Evolutionary conservation across 805 yeast species (phyloP), one percentile per base, ranked within the genome.

Genomic region (Citeromyces matritensis): DNA sequence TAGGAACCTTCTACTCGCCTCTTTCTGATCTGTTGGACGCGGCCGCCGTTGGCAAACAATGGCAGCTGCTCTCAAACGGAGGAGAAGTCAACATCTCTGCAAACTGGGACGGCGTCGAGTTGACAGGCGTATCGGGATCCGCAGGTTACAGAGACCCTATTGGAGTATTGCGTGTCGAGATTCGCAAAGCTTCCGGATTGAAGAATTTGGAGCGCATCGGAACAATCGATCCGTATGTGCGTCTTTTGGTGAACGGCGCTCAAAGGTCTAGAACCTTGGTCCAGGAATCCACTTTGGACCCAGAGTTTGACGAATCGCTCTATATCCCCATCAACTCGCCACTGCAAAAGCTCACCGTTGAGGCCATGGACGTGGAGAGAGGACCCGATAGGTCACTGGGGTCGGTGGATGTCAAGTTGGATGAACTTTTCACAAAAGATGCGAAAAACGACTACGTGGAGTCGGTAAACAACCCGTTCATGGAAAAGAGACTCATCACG

Each of bases 121-220:
- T 88, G 45, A 53, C 63, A 14, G 71, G 74, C 32, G 79, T 78
- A 11, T 54, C 73, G 26, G 82, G 84, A 37, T 56, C 81, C 14
- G 72, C 76, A 42, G 91, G 88, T 32, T 88, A 85, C 57, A 72
- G 84, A n/a, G 84, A 84, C 35, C 98, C 98, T 31, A 77, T 88
- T 48, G 98, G 99, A 49, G 88, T 80, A 23, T 65, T 86, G 5
- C 73, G 96, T 47, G 62, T 91, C 19, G 61, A 67, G 36, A 53
- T 91, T 37, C 69, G 68, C 41, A 67, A 65, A 37, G 96, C 93
- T 27, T 69, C 65, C 35, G 78, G 73, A 37, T 66, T 91, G 45
- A 69, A 79, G 37, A 88, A 91, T 53, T 64, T 86, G 54, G 96
- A 88, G 52, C 78, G 71, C 34, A 64, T 91, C 37, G 97, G 97